Evolutionary conservation across 495 filamentous ascomycete genomes (phyloP).

Genomic region (Cairneyella variabilis): DNA sequence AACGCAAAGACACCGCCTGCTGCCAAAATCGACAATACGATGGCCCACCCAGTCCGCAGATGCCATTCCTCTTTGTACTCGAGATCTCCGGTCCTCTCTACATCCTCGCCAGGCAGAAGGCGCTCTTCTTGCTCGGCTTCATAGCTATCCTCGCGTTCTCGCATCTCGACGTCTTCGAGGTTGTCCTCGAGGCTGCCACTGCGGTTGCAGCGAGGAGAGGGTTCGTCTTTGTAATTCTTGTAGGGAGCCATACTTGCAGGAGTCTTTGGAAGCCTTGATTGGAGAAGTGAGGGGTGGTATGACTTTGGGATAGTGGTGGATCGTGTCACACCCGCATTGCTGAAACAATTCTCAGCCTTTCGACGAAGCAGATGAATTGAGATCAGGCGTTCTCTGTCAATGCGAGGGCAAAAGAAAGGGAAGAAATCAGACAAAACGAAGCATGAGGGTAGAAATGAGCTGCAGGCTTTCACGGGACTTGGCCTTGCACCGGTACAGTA

Average conservation of each 20-base stretch:
- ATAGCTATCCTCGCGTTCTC: constrained; percentile 15
- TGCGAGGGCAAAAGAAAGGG: too few species aligned
- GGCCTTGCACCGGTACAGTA: too few species aligned
- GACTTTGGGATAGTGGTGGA: neutral
- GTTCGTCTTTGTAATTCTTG: constrained; percentile 12
- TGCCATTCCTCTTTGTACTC: constrained; percentile 23
- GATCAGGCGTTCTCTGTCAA: too few species aligned
- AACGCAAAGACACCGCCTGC: constrained; percentile 10
- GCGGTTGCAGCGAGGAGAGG: neutral
- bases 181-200: constrained; percentile 16
- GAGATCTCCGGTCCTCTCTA: constrained; percentile 7
- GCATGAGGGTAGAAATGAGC: too few species aligned
- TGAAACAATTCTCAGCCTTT: constrained; percentile 2
- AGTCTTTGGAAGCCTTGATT: neutral
- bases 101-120: constrained; percentile 14
- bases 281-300: neutral
- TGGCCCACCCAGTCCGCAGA: constrained; percentile 26
- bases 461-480: too few species aligned
- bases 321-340: neutral
- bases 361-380: too few species aligned
- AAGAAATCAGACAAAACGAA: too few species aligned
- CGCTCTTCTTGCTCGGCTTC: constrained; percentile 15
- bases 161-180: constrained; percentile 18
- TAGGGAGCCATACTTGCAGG: constrained; percentile 9
- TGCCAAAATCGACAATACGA: constrained; percentile 12